These are phyloP conservation scores for Epichloe bromicola DNA, from an alignment of 2,329 filamentous ascomycete species.

Conservation along the genomic window DNA sequence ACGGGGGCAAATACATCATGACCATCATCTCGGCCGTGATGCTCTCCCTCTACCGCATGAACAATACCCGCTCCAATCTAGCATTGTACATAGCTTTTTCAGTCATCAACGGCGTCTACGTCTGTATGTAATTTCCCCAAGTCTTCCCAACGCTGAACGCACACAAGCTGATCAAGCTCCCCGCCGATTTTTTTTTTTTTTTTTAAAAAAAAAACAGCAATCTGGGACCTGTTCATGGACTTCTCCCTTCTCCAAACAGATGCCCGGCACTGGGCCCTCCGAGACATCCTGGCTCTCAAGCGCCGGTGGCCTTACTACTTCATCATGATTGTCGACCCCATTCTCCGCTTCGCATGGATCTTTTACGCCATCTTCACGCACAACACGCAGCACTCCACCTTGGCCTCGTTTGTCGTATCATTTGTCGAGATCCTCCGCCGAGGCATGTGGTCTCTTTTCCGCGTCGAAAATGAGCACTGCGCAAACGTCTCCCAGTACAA, in stretches of 20 bases:
- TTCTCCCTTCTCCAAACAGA: conserved; percentile 79
- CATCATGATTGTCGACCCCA: conserved; percentile 70
- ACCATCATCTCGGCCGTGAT: conserved; percentile 69
- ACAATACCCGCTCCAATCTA: conserved; percentile 41
- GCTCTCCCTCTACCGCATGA: conserved; percentile 72
- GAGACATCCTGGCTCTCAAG: conserved; percentile 71
- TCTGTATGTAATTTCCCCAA: conserved; percentile 32
- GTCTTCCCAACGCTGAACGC: too few relatives aligned
- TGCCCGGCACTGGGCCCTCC: conserved; percentile 53
- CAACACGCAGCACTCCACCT: conserved; percentile 68
- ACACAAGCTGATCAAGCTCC: not conserved
- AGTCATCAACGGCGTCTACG: conserved; percentile 71
- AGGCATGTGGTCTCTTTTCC: conserved; percentile 83
- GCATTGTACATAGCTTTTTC: conserved; percentile 72
- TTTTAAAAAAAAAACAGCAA: conserved; percentile 31
- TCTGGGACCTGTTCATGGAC: conserved; percentile 96
- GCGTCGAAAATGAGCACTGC: conserved; percentile 96
- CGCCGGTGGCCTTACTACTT: conserved; percentile 70
- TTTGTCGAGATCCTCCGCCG: conserved; percentile 72
- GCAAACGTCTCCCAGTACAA: conserved; percentile 84
- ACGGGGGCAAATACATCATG: conserved; percentile 81
- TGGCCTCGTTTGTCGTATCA: conserved; percentile 67
- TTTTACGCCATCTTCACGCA: conserved; percentile 78
- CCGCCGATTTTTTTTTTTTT: too few relatives aligned
- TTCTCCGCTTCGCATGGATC: conserved; percentile 88